Conservation (phyloP, 495 filamentous ascomycete genomes). For the Pyrenula massariospora region DNA sequence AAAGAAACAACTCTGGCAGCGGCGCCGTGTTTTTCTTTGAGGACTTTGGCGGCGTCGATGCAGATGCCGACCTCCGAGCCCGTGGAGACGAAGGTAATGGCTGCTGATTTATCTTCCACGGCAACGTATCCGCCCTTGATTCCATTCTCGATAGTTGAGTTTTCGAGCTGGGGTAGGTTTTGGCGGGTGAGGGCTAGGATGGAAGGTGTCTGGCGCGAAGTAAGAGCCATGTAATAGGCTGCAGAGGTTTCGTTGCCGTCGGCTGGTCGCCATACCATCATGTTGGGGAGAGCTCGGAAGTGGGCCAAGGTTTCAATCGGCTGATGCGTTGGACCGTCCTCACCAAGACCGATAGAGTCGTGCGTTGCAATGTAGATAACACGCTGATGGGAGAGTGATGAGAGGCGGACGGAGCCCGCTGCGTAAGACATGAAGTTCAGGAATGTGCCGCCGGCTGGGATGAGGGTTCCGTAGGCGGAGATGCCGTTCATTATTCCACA, state of each 20-base stretch:
- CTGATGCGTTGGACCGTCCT: slow-evolving; percentile 98
- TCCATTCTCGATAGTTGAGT: slow-evolving; percentile 72
- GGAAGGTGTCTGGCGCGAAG: slow-evolving; percentile 78
- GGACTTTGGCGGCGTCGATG: slow-evolving; percentile 80
- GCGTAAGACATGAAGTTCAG: slow-evolving; percentile 99
- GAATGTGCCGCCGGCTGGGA: slow-evolving; percentile 94
- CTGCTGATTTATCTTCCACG: slow-evolving; percentile 71
- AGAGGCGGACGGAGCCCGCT: slow-evolving; percentile 88
- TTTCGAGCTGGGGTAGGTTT: slow-evolving; percentile 96
- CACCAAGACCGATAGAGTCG: slow-evolving; percentile 98
- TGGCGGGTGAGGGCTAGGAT: slow-evolving; percentile 94
- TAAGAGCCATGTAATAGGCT: slow-evolving; percentile 93
- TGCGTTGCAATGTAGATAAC: slow-evolving; percentile 96
- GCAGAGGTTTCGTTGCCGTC: slow-evolving; percentile 98
- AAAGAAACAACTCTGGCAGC: slow-evolving; percentile 89
- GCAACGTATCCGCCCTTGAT: slow-evolving; percentile 92
- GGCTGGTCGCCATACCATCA: slow-evolving; percentile 99
- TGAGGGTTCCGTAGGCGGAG: slow-evolving; percentile 85
- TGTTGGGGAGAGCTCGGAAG: slow-evolving; percentile 98
- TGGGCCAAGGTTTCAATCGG: slow-evolving; percentile 98
- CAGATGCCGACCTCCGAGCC: slow-evolving; percentile 93
- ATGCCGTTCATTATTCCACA: slow-evolving; percentile 97
- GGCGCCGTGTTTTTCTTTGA: slow-evolving; percentile 80
- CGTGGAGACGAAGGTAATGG: slow-evolving; percentile 85
- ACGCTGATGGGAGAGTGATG: slow-evolving; percentile 81